Conservation (phyloP, 75 land plant species). For the Azolla pinnata region DNA sequence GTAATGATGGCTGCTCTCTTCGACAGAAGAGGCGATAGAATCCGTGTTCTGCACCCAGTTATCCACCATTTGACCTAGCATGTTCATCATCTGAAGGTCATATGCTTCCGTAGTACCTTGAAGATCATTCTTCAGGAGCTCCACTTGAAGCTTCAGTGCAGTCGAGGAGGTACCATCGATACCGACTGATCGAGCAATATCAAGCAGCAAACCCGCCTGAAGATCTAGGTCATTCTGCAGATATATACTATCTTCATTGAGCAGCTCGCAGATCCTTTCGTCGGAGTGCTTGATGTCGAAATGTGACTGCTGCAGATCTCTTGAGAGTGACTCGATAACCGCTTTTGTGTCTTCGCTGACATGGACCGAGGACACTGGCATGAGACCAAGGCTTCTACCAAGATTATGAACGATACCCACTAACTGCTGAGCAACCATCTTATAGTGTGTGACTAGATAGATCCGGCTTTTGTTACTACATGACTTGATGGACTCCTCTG, state of each 20-base stretch:
- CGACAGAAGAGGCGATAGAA: no score
- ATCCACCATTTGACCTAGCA: conserved; percentile 25
- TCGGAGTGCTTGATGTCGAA: conserved; percentile 24
- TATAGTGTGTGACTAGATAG: conserved; percentile 29
- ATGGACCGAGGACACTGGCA: conserved; percentile 30
- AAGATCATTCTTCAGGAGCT: conserved; percentile 19
- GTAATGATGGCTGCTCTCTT: conserved; percentile 9
- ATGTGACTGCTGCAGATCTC: conserved; percentile 29
- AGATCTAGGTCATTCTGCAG: conserved; percentile 15
- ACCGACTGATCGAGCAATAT: conserved; percentile 30
- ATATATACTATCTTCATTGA: conserved; percentile 17
- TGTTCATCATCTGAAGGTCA: conserved; percentile 18
- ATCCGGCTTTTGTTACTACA: conserved; percentile 31
- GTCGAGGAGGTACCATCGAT: conserved; percentile 17
- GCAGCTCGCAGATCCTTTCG: conserved; percentile 13
- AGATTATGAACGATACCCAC: conserved; percentile 26
- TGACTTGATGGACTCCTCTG: conserved; percentile 18
- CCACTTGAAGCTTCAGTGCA: conserved; percentile 29
- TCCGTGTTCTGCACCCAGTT: conserved; percentile 10
- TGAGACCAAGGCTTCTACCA: conserved; percentile 31
- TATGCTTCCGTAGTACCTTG: conserved; percentile 17
- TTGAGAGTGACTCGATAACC: conserved; percentile 24
- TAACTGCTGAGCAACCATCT: conserved; percentile 23
- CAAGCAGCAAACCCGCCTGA: conserved; percentile 18
- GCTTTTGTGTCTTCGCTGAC: conserved; percentile 24